phyloP scores from a whole-genome alignment of 495 filamentous ascomycete genomes.

The Aspergillus nidulans region DNA sequence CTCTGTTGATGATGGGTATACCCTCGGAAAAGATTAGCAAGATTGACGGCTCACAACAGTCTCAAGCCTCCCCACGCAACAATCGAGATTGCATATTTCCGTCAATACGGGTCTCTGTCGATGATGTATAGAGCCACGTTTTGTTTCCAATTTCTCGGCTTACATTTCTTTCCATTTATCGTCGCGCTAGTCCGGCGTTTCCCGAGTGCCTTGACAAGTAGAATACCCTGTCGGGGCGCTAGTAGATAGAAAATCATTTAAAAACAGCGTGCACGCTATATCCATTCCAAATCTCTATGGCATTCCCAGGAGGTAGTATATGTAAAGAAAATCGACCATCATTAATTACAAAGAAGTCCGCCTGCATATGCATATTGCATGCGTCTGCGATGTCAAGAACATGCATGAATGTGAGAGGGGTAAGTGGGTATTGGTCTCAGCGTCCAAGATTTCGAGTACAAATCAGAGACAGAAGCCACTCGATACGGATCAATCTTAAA shows the following conservation, averaged over 20 bases:
- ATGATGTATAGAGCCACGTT: no score
- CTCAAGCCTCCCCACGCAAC: no score
- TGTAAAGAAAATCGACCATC: neutral
- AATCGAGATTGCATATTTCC: no score
- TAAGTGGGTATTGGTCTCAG: neutral
- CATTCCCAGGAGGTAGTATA: neutral
- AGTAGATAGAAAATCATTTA: neutral
- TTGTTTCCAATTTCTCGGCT: no score
- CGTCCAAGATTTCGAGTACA: neutral
- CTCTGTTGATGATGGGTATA: neutral
- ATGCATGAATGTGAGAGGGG: no score
- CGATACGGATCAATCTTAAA: neutral
- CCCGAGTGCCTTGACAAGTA: no score
- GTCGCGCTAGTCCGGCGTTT: no score
- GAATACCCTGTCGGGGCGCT: no score
- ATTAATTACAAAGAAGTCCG: conserved; percentile 11
- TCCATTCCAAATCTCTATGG: conserved; percentile 5
- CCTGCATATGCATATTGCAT: neutral
- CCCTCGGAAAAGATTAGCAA: no score
- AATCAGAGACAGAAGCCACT: neutral
- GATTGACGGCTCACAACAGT: no score
- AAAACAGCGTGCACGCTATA: neutral
- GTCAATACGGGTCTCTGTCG: no score
- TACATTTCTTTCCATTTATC: no score
- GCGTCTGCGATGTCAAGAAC: conserved; percentile 19